phyloP scores from a whole-genome alignment of 805 yeast genomes.

The Candida ulmi region DNA sequence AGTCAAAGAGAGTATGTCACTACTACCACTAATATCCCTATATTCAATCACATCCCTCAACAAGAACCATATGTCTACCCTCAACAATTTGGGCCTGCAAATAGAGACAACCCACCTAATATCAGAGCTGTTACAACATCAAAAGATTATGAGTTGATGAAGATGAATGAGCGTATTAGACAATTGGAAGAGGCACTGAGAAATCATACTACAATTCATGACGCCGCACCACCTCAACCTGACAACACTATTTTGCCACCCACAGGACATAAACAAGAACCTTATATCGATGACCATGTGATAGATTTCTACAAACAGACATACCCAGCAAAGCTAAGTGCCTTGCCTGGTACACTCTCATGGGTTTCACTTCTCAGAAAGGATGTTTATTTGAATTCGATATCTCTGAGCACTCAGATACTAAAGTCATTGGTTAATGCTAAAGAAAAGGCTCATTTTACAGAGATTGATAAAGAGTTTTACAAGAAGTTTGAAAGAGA shows the following conservation, averaged over 20 bases:
- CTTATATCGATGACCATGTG: not conserved
- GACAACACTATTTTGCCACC: not conserved
- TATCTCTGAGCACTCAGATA: conserved; percentile 6
- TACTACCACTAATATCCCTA: no score
- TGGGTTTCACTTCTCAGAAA: conserved; percentile 22
- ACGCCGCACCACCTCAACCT: no score
- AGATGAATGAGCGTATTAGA: conserved; percentile 12
- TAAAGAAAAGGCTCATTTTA: not conserved
- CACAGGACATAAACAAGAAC: no score
- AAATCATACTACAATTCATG: no score
- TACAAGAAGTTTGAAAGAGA: conserved; percentile 4
- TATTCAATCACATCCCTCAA: no score
- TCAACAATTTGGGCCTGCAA: not conserved
- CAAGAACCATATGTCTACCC: no score
- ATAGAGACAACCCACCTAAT: not conserved
- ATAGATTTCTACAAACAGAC: conserved; percentile 11
- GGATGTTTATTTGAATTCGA: conserved; percentile 18
- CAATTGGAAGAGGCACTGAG: conserved; percentile 13
- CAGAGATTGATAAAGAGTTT: conserved; percentile 1
- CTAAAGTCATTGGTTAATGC: not conserved
- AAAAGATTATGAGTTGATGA: conserved; percentile 1
- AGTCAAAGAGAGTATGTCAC: not conserved
- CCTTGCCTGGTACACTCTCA: conserved; percentile 17
- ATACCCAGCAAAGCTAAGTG: conserved; percentile 6
- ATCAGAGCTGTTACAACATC: not conserved